Evolutionary conservation across 805 yeast species (phyloP).

Genomic region (Scheffersomyces spartinae): DNA sequence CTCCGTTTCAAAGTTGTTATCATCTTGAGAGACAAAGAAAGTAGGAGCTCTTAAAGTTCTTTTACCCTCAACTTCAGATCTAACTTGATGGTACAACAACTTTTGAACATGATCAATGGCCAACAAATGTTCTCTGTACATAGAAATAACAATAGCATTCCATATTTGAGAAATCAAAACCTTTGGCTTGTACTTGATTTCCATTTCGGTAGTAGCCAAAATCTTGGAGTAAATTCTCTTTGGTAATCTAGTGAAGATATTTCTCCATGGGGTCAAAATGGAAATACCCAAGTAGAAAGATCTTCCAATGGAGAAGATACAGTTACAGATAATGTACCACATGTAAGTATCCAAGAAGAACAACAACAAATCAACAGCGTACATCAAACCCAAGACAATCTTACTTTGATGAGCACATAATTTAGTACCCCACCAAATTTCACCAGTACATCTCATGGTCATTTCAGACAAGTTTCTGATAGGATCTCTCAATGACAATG

Average conservation of each 20-base stretch:
- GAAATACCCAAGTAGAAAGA: constrained; percentile 99
- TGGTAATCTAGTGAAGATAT: constrained; percentile 93
- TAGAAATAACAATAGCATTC: constrained; percentile 97
- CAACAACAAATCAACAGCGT: constrained; percentile 80
- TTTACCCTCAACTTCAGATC: constrained; percentile 95
- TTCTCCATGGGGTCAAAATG: constrained; percentile 98
- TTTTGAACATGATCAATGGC: constrained; percentile 99
- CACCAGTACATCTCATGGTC: constrained; percentile 93
- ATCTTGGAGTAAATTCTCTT: constrained; percentile 98
- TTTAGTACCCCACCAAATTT: constrained; percentile 67
- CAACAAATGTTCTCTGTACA: constrained; percentile 98
- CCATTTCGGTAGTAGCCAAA: constrained; percentile 98
- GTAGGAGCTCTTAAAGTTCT: constrained; percentile 98
- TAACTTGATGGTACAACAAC: constrained; percentile 95
- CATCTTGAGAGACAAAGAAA: constrained; percentile 96
- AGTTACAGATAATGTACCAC: constrained; percentile 96
- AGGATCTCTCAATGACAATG: constrained; percentile 86
- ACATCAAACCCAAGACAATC: constrained; percentile 87
- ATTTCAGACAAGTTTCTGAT: constrained; percentile 78
- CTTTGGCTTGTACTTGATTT: constrained; percentile 96
- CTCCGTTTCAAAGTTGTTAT: constrained; percentile 86
- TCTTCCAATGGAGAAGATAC: constrained; percentile 92
- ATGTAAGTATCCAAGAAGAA: constrained; percentile 98
- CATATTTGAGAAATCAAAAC: constrained; percentile 96
- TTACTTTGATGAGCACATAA: constrained; percentile 82